Base-by-base conservation (phyloP, 441 rosid species). In the Omphalea diandra region DNA sequence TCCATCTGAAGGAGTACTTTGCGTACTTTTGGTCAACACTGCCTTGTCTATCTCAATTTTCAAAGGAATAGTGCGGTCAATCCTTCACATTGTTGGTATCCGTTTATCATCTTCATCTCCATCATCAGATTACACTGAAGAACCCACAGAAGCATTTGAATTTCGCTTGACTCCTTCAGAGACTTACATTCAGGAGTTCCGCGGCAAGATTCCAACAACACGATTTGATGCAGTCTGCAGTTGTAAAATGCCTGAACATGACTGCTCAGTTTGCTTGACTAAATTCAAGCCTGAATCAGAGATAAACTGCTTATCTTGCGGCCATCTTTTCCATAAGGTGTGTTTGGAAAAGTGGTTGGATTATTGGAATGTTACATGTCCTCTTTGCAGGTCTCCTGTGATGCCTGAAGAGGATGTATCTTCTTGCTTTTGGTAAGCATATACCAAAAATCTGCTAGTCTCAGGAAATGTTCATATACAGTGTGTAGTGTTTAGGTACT, bases 281-380 rank as follows among this genome's bases (percentile, higher is more conserved):
- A 83, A 64, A 66, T 94, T 87, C 60, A 73, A 89, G 82, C 91
- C 83, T 0, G 88, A 88, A 20, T 91, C 98, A 0, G 93, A 88
- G 85, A 87, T 94, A 31, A 85, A 90, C 79, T 80, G 73, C 72
- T 76, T 94, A 74, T 78, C 86, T 2, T 94, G 98, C 52, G 98
- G 95, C 24, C 98, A 91, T 65, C 61, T 94, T 69, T 94, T 91
- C 76, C 97, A 94, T 73, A 88, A 83, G 75, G 67, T 70, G 46
- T 94, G 98, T 81, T 71, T 94, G 89, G 98, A 94, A 84, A 87
- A 91, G 68, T 94, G 98, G 97, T 67, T 91, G 83, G 84, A 84
- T 50, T 90, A 85, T 44, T 90, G 90, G 91, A 94, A 94, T 76
- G 67, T 83, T 43, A 90, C 97, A 20, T 94, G 98, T 76, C 98